Evolutionary conservation across 1,284 basidiomycete species (phyloP).

Genomic region (Stereum hirsutum): DNA sequence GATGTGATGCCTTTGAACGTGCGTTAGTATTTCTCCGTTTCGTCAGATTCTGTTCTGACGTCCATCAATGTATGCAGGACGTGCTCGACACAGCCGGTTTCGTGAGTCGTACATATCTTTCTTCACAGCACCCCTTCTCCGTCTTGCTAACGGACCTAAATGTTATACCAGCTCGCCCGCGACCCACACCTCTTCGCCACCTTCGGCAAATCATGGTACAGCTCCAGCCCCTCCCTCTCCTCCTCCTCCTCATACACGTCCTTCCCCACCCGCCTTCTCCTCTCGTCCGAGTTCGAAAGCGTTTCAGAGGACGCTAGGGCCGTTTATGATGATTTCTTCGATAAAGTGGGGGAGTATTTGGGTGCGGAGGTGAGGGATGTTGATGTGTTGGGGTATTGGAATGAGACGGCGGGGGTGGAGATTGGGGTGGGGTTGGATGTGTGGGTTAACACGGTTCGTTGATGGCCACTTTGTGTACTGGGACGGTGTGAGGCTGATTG

Average conservation of each 20-base stretch:
- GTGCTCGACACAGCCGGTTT: constrained; percentile 2
- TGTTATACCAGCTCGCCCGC: background rate
- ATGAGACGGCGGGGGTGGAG: constrained; percentile 14
- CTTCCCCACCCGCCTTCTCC: constrained; percentile 26
- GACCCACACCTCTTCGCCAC: constrained; percentile 8
- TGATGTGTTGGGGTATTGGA: constrained; percentile 22
- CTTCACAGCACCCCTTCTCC: no score
- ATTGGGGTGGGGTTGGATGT: background rate
- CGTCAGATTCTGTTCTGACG: background rate
- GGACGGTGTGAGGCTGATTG: no score
- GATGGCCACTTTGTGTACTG: background rate
- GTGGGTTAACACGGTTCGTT: background rate
- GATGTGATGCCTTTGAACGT: constrained; percentile 27
- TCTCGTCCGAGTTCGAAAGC: constrained; percentile 25
- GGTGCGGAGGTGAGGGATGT: constrained; percentile 23
- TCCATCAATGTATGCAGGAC: background rate
- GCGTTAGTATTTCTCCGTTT: background rate
- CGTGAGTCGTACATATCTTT: background rate
- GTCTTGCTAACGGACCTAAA: no score
- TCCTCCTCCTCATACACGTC: constrained; percentile 20
- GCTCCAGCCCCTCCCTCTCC: no score
- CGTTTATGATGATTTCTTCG: constrained; percentile 19
- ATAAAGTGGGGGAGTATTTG: constrained; percentile 23
- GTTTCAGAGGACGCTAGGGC: background rate
- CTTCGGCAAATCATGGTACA: constrained; percentile 15